Percentiles rank a stretch among this genome's conserved stretches.
phyloP scores from a whole-genome alignment of 2,329 filamentous ascomycete species.

The Aspergillus sp. region DNA sequence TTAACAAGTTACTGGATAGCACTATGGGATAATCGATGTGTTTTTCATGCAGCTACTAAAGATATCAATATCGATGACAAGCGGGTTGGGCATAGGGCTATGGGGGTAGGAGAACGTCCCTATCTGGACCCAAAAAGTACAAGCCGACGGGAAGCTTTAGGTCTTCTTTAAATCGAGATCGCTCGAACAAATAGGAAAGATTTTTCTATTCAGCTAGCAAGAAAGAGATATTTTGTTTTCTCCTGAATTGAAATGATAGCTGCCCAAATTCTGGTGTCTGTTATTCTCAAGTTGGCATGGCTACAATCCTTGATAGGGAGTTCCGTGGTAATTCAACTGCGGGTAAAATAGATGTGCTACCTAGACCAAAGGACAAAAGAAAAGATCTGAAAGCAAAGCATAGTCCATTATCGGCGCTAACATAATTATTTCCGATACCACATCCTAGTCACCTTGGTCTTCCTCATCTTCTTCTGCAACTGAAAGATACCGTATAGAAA shows the following conservation, averaged over 20 bases:
- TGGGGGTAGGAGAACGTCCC: not conserved
- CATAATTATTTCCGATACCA: slow-evolving; percentile 50
- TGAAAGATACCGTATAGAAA: slow-evolving; percentile 71
- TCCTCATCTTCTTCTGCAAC: slow-evolving; percentile 75
- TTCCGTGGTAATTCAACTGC: too few species aligned
- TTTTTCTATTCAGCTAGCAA: too few species aligned
- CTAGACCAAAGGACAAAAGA: too few species aligned
- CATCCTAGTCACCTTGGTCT: slow-evolving; percentile 56
- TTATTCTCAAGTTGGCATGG: too few species aligned
- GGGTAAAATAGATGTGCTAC: too few species aligned
- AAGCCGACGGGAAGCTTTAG: not conserved
- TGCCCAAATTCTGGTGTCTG: too few species aligned
- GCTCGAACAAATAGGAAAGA: too few species aligned
- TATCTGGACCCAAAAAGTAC: slow-evolving; percentile 14
- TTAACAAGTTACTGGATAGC: not conserved
- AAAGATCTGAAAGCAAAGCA: too few species aligned
- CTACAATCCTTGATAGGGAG: too few species aligned
- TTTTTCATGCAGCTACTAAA: not conserved
- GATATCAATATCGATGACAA: not conserved
- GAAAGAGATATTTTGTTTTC: too few species aligned
- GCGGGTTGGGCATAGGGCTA: not conserved
- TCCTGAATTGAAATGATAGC: too few species aligned
- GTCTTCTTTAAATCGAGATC: not conserved
- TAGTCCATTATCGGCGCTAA: too few species aligned
- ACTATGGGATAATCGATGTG: slow-evolving; percentile 1